Base-by-base conservation (phyloP, 2,329 filamentous ascomycete species). In the Fusarium sp. region DNA sequence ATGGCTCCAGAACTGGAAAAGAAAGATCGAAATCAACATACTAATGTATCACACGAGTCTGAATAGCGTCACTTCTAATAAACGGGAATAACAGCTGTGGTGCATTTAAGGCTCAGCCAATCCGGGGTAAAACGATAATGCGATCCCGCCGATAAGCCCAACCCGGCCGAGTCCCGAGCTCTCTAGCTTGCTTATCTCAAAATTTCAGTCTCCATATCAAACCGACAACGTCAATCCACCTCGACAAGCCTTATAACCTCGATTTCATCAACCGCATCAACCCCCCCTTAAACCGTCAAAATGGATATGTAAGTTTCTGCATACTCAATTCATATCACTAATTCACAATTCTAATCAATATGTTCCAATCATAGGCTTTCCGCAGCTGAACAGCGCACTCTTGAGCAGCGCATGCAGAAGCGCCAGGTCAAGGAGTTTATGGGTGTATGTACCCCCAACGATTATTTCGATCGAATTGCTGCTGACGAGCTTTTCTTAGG, bases 381-480 rank as follows among this genome's bases (percentile, higher is more conserved):
- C 78, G 82, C 88, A 79, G 84, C 90, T 79, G 96, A 98, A 88
- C 94, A 97, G 88, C 93, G 94, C 86, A 94, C 96, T 89, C 93
- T 99, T 82, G 93, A 97, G 85, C 86, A 90, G 86, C 94, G 96
- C 85, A 95, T 99, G 90, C 95, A 98, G 88, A 93, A 94, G 86
- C 97, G 96, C 86, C 96, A 99, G 86, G 94, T 99, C 89, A 98
- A 98, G 87, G 96, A 98, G 83, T 98, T 99, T 83, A 98, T 98
- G 92, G 93, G 91, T 80, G 96, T 98, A 89, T 79, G 94, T 88
- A 42, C 64, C 52, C 59, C 17, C 13, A 26, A 20, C n/a, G 26
- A 33, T n/a, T 11, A 15, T 24, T 17, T 17, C 22, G 33, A 17
- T 17, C 15, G 7, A 33, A 9, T 12, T 10, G 6, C 39, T 39